Evolutionary conservation across 2,329 filamentous ascomycete species (phyloP).

Genomic region (Fusarium lateritium): DNA sequence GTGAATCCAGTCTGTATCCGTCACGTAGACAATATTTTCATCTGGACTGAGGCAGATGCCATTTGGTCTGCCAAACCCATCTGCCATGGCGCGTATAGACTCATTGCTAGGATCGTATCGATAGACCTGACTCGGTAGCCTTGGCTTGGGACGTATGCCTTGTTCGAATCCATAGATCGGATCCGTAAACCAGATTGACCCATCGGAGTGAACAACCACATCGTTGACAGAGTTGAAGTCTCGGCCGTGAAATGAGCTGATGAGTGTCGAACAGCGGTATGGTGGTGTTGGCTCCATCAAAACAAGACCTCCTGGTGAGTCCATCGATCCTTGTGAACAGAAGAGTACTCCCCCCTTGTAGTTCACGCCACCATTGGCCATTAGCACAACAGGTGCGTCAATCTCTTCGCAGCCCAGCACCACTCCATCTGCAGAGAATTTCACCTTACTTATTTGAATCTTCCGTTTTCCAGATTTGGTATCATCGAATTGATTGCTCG

Average conservation of each 20-base stretch:
- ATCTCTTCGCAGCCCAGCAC: constrained; percentile 53
- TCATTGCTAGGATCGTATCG: constrained; percentile 59
- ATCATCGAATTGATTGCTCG: constrained; percentile 53
- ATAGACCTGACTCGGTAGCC: constrained; percentile 64
- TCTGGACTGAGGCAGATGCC: constrained; percentile 64
- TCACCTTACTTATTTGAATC: constrained; percentile 52
- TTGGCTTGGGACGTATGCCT: constrained; percentile 60
- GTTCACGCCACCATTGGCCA: constrained; percentile 67
- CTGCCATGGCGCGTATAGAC: constrained; percentile 61
- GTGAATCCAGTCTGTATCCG: constrained; percentile 57
- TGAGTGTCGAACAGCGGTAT: constrained; percentile 48
- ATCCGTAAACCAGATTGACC: constrained; percentile 66
- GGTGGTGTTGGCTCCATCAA: constrained; percentile 53
- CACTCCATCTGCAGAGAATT: constrained; percentile 31
- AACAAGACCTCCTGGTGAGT: constrained; percentile 49
- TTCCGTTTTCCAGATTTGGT: constrained; percentile 38
- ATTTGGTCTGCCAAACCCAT: constrained; percentile 64
- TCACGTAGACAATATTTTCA: constrained; percentile 61
- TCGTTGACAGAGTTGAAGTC: constrained; percentile 67
- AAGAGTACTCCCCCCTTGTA: constrained; percentile 58
- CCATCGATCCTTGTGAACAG: constrained; percentile 57
- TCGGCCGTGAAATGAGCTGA: constrained; percentile 60
- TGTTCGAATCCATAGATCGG: constrained; percentile 64
- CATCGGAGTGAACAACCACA: constrained; percentile 60
- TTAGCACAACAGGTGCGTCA: constrained; percentile 52